Percentiles rank a stretch among this genome's conserved stretches.
phyloP scores from a whole-genome alignment of 192 early-diverging fungal genomes.

The Anaeromyces robustus region DNA sequence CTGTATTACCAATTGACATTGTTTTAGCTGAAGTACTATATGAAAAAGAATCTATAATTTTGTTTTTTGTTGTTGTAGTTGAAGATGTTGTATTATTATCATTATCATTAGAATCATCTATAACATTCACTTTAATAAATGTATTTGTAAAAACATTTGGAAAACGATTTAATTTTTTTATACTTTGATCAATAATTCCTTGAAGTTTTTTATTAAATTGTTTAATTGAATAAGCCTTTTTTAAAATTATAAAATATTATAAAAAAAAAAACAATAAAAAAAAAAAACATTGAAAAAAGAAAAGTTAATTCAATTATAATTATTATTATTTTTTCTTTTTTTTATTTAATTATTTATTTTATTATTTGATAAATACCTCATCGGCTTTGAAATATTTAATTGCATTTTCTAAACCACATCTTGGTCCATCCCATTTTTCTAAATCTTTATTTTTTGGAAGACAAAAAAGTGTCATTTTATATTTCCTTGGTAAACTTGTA shows the following conservation, averaged over 20 bases:
- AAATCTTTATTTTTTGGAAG: constrained; percentile 35
- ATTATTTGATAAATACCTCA: constrained; percentile 24
- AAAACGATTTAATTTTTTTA: neutral
- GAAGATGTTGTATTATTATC: too few relatives aligned
- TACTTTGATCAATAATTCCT: neutral
- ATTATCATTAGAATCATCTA: too few relatives aligned
- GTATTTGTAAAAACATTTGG: neutral
- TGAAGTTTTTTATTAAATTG: neutral
- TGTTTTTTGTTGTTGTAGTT: neutral
- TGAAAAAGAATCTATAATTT: neutral
- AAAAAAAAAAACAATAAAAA: too few relatives aligned
- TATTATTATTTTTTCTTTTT: too few relatives aligned
- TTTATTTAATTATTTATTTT: too few relatives aligned
- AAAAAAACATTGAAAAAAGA: too few relatives aligned
- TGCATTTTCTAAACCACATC: constrained; percentile 65
- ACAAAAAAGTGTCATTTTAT: constrained; percentile 44
- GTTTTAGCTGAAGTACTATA: neutral
- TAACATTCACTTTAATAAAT: neutral
- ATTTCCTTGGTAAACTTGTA: constrained; percentile 25
- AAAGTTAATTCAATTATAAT: too few relatives aligned
- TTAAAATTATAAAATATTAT: neutral
- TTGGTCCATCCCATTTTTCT: constrained; percentile 87
- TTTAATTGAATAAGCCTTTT: neutral
- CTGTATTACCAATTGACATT: neutral
- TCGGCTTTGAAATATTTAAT: constrained; percentile 67